Evolutionary conservation across 306 rosid genomes (phyloP).

Genomic region (Acacia acuminata): DNA sequence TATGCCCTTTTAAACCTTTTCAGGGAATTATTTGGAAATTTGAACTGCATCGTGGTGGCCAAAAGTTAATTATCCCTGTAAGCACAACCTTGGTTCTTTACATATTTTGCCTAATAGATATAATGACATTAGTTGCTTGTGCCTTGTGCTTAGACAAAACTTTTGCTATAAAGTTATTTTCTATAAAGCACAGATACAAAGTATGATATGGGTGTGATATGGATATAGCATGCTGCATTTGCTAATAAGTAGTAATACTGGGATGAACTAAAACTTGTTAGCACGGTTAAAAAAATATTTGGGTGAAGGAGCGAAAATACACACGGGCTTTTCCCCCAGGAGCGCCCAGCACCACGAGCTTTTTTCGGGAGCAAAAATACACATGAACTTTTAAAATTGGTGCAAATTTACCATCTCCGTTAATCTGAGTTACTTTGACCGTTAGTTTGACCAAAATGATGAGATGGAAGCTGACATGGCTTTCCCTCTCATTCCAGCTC

Average conservation of each 20-base stretch:
- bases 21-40: slow-evolving; percentile 94
- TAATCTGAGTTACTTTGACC: too few species aligned
- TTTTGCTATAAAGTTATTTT: slow-evolving; percentile 5
- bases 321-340: too few species aligned
- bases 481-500: too few species aligned
- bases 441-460: too few species aligned
- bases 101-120: slow-evolving; percentile 13
- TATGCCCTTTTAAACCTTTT: slow-evolving; percentile 31
- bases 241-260: not conserved
- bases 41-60: slow-evolving; percentile 88
- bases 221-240: not conserved
- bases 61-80: slow-evolving; percentile 87
- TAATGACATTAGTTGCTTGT: slow-evolving; percentile 5
- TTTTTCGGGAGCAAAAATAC: too few species aligned
- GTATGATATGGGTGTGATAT: not conserved
- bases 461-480: too few species aligned
- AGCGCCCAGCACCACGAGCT: too few species aligned
- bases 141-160: slow-evolving; percentile 5
- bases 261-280: not conserved
- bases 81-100: slow-evolving; percentile 40
- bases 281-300: not conserved
- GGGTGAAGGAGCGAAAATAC: too few species aligned
- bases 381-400: too few species aligned
- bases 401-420: too few species aligned
- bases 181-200: not conserved